Conservation (phyloP, 1,284 basidiomycete species). For the Austroboletus novae-zelandiae region DNA sequence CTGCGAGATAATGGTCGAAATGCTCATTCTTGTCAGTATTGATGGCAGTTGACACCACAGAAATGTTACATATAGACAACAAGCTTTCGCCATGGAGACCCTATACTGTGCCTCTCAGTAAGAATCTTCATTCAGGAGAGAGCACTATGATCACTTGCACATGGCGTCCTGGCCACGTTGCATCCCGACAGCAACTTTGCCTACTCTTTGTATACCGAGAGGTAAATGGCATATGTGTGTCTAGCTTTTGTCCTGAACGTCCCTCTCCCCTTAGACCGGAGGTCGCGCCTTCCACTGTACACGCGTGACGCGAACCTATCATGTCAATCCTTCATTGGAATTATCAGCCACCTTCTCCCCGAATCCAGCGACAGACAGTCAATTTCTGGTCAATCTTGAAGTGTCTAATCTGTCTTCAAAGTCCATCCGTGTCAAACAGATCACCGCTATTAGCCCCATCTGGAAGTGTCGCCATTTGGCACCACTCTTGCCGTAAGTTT, state of each 20-base stretch:
- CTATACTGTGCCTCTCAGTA: conserved; percentile 41
- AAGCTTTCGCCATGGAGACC: conserved; percentile 51
- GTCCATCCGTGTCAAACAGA: conserved; percentile 51
- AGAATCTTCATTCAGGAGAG: conserved; percentile 37
- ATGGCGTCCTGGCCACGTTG: conserved; percentile 49
- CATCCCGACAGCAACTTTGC: conserved; percentile 48
- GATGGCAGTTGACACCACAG: conserved; percentile 9
- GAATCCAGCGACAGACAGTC: conserved; percentile 44
- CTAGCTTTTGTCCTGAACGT: neutral
- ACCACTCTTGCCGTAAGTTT: conserved; percentile 43
- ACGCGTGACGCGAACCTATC: conserved; percentile 53
- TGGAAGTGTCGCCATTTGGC: conserved; percentile 53
- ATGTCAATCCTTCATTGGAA: conserved; percentile 56
- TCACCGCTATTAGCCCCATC: conserved; percentile 60
- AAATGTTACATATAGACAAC: conserved; percentile 45
- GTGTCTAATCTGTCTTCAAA: conserved; percentile 48
- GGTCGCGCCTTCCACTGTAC: conserved; percentile 52
- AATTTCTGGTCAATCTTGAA: conserved; percentile 59
- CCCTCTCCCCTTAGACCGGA: conserved; percentile 37
- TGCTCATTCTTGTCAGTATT: conserved; percentile 31
- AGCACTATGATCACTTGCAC: conserved; percentile 49
- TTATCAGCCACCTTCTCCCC: conserved; percentile 49
- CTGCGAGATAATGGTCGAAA: conserved; percentile 7
- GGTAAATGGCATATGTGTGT: conserved; percentile 39
- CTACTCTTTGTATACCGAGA: conserved; percentile 70